phyloP scores from a whole-genome alignment of 108 stramenopile genomes.

The Skeletonema tropicum region DNA sequence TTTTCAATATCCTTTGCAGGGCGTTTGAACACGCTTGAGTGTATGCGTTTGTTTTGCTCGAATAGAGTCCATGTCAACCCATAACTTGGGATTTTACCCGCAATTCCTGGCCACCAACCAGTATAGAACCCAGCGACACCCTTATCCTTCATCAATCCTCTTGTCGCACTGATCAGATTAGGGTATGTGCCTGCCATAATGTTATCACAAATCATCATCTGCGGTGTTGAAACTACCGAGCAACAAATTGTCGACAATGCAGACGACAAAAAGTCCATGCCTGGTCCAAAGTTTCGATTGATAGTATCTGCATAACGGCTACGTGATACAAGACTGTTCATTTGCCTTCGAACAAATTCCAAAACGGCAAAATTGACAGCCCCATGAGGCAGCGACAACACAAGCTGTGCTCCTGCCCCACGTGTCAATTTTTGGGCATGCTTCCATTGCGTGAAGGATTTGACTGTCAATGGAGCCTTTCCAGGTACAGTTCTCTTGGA shows the following conservation, averaged over 20 bases:
- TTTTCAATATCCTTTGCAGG: conserved; percentile 89
- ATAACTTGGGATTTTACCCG: conserved; percentile 94
- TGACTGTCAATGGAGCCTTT: conserved; percentile 48
- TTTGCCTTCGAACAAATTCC: conserved; percentile 76
- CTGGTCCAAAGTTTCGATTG: conserved; percentile 68
- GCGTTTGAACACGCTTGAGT: conserved; percentile 48
- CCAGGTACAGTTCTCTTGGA: conserved; percentile 50
- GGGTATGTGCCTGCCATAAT: conserved; percentile 97
- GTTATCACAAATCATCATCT: conserved; percentile 96
- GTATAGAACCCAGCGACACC: conserved; percentile 92
- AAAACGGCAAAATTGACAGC: conserved; percentile 96
- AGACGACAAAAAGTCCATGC: conserved; percentile 92
- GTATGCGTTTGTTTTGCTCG: conserved; percentile 89
- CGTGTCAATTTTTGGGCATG: conserved; percentile 73
- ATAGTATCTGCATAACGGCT: conserved; percentile 50
- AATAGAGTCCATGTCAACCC: conserved; percentile 96
- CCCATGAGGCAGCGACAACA: conserved; percentile 94
- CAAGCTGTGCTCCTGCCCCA: conserved; percentile 95
- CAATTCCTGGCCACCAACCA: conserved; percentile 97
- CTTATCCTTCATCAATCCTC: conserved; percentile 56
- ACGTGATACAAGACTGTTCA: conserved; percentile 59
- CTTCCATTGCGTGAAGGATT: conserved; percentile 54
- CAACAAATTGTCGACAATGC: conserved; percentile 91
- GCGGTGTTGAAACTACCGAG: conserved; percentile 90
- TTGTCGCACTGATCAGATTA: conserved; percentile 70